Percentiles rank a stretch among this genome's conserved stretches.
Conservation (phyloP, 495 filamentous ascomycete genomes). For the Penicillium longicatenatum region DNA sequence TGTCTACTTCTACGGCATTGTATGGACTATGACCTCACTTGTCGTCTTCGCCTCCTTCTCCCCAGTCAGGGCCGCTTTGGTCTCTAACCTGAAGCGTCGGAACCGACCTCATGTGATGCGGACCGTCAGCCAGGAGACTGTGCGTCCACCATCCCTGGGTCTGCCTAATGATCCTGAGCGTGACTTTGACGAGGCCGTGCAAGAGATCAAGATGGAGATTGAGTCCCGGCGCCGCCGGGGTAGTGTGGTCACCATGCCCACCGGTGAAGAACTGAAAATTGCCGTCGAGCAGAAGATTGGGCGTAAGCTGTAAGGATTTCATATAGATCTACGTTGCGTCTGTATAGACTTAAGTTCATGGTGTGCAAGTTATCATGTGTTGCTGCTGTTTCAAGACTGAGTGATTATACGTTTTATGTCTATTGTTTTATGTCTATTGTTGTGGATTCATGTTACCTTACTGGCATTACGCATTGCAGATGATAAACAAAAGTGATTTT, state of each 20-base stretch:
- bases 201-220: slow-evolving; percentile 71
- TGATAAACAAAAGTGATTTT: background rate
- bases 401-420: background rate
- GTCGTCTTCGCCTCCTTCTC: slow-evolving; percentile 80
- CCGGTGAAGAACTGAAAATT: slow-evolving; percentile 46
- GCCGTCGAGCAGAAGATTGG: slow-evolving; percentile 51
- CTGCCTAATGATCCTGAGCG: slow-evolving; percentile 72
- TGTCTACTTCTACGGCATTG: slow-evolving; percentile 85
- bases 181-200: slow-evolving; percentile 78
- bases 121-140: slow-evolving; percentile 32
- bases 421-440: background rate
- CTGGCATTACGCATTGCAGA: background rate
- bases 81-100: slow-evolving; percentile 60
- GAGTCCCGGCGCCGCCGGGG: slow-evolving; percentile 59
- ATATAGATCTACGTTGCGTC: background rate
- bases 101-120: slow-evolving; percentile 36
- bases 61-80: slow-evolving; percentile 66
- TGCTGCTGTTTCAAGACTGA: background rate
- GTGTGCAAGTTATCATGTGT: background rate
- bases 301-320: slow-evolving; percentile 29
- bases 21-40: slow-evolving; percentile 63
- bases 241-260: slow-evolving; percentile 50
- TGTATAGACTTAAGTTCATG: background rate
- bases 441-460: background rate
- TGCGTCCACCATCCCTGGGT: slow-evolving; percentile 66